Evolutionary conservation across 2,329 filamentous ascomycete species (phyloP), one percentile per base, ranked within the genome.

Genomic region (Byssochlamys sp.): DNA sequence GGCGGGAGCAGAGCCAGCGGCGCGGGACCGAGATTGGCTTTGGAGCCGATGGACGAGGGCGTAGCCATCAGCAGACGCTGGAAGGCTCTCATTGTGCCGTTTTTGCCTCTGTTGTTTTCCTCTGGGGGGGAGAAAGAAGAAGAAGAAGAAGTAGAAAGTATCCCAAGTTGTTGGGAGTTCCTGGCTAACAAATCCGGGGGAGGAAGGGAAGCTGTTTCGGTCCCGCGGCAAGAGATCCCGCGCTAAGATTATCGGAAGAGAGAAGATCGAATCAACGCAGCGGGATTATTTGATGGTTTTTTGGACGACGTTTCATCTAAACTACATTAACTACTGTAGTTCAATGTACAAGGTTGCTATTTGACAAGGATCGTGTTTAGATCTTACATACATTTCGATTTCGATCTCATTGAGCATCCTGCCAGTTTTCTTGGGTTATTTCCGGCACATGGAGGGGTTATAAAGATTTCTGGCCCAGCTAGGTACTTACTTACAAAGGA

Each of bases 1-100:
- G 91, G 91, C 4, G 91, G 91, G 45, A 96, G 81, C 11, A 96
- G 81, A 48, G 90, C 89, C 70, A 88, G 73, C 35, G 78, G 79
- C 9, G 78, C 73, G 54, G 76, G 72, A 62, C 66, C 73, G 53
- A 80, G 71, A 52, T 71, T 73, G 54, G 70, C 69, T 56, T 72
- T 72, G 48, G 74, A 73, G 62, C 72, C 69, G 48, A 74, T 69
- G 2, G 69, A 66, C 52, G 73, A 65, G 24, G 75, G 73, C 14
- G 68, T 71, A 24, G 76, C 75, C 64, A 77, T 69, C 27, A 73
- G 67, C 33, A 77, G 65, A 57, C 73, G 66, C 53, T 67, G 60
- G 52, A 67, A 63, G 33, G 67, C 51, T 54, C 70, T 69, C 75
- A 76, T 78, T 51, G 57, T 69, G 58, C 0, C 0, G n/a, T 50